A percentile compares a stretch with the other conserved stretches of the same genome.
Evolutionary conservation across 1,139 yeast genomes (phyloP).

Genomic region (Meyerozyma smithsonii): DNA sequence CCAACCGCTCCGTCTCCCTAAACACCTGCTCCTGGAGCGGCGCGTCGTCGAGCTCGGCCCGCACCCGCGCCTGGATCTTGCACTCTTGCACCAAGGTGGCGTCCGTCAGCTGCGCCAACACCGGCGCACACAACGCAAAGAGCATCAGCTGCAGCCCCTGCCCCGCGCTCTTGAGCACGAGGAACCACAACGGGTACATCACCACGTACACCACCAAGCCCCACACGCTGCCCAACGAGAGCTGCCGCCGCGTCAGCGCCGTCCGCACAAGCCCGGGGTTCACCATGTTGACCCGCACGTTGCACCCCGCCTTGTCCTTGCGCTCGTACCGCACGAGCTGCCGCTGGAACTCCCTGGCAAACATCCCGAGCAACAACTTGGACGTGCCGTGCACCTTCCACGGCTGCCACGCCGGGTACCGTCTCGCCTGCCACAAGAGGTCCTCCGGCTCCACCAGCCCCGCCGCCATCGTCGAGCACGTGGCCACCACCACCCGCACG

Average conservation of each 20-base stretch:
- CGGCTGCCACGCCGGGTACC: slow-evolving; percentile 60
- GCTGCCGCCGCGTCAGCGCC: slow-evolving; percentile 73
- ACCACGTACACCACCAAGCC: slow-evolving; percentile 67
- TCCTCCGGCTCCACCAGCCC: slow-evolving; percentile 66
- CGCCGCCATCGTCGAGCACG: slow-evolving; percentile 72
- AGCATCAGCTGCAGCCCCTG: slow-evolving; percentile 80
- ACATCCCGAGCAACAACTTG: slow-evolving; percentile 68
- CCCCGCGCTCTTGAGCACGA: slow-evolving; percentile 65
- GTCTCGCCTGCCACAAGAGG: slow-evolving; percentile 56
- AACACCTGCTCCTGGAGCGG: slow-evolving; percentile 60
- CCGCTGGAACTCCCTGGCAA: slow-evolving; percentile 72
- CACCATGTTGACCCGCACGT: slow-evolving; percentile 68
- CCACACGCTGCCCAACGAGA: slow-evolving; percentile 70
- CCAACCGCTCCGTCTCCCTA: slow-evolving; percentile 54
- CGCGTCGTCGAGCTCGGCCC: slow-evolving; percentile 60
- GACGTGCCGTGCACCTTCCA: slow-evolving; percentile 80
- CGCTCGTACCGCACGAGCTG: slow-evolving; percentile 52
- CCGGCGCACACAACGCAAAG: slow-evolving; percentile 70
- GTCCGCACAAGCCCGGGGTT: slow-evolving; percentile 93
- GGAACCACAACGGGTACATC: slow-evolving; percentile 77
- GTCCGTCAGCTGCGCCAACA: slow-evolving; percentile 52
- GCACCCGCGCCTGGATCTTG: slow-evolving; percentile 37
- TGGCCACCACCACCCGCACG: slow-evolving; percentile 70
- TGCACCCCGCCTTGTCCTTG: slow-evolving; percentile 62
- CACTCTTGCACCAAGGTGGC: slow-evolving; percentile 76